Base-by-base conservation (phyloP, 495 filamentous ascomycete species). In the Aspergillus nidulans region DNA sequence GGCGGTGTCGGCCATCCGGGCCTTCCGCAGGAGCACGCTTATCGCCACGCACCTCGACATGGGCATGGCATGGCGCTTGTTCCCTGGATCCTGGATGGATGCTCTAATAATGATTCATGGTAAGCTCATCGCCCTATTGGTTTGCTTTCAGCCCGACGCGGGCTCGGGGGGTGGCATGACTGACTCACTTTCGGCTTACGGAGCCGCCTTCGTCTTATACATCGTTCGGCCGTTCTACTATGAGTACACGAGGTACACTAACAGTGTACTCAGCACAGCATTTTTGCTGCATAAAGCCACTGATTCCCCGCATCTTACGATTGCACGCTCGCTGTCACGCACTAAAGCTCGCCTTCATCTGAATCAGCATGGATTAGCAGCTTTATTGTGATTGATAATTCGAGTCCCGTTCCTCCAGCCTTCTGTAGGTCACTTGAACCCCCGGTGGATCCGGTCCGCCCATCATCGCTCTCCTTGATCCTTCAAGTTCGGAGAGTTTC, bases 31-130 rank as follows among this genome's bases (percentile, higher is more conserved):
- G n/a, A 36, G 16, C 25, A 25, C 6, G 26, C 45, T 50, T 50
- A 50, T 50, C 20, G 15, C 6, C 48, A 50, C 48, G 48, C 48
- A 50, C 48, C 21, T 18, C 3, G 12, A 16, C 21, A 16, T 34
- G 23, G 7, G 10, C 20, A 4, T 24, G 18, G n/a, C n/a, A n/a
- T 32, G 1, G n/a, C 42, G 7, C n/a, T n/a, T n/a, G 43, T 30
- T 23, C n/a, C 23, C 43, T 46, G 12, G 30, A 34, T 13, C 30
- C 4, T 12, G 40, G 8, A 43, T 40, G 38, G 8, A 43, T 40
- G 38, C 18, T 18, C 23, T 30, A 49, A 49, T 49, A 20, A 49
- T 49, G 45, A 49, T 50, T 48, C 45, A 34, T 48, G 28, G 36
- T 47, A 5, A n/a, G n/a, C n/a, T n/a, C n/a, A 12, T 34, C 6